Percentiles rank a stretch among this genome's conserved stretches.
Evolutionary conservation across 345 rosid species (phyloP).

Genomic region (Rhodomyrtus tomentosa): DNA sequence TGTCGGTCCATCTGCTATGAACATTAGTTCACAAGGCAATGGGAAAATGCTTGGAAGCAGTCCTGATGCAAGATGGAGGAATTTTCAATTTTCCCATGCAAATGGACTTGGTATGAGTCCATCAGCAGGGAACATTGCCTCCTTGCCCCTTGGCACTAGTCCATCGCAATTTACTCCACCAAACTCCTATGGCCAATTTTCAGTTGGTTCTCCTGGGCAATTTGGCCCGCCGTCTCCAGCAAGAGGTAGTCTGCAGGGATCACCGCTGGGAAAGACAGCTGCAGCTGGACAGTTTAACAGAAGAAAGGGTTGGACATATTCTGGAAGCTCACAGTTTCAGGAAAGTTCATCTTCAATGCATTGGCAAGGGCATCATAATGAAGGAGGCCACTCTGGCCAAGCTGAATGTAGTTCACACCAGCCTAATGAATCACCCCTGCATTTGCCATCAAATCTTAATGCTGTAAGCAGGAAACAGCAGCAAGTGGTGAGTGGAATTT

Average conservation of each 20-base stretch:
- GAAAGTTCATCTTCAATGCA: conserved; percentile 44
- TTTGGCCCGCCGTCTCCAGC: conserved; percentile 95
- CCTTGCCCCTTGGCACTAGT: conserved; percentile 91
- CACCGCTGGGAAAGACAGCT: conserved; percentile 84
- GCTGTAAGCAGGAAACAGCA: conserved; percentile 43
- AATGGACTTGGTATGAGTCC: conserved; percentile 87
- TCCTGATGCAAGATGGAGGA: conserved; percentile 82
- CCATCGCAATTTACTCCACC: conserved; percentile 98
- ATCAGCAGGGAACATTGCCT: conserved; percentile 82
- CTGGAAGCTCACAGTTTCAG: conserved; percentile 66
- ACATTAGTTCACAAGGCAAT: conserved; percentile 66
- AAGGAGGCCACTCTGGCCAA: conserved; percentile 32
- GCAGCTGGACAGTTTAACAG: conserved; percentile 70
- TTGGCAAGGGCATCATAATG: conserved; percentile 59
- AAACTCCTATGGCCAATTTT: conserved; percentile 47
- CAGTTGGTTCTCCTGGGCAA: conserved; percentile 83
- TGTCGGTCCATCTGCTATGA: conserved; percentile 71
- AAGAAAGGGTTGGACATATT: conserved; percentile 67
- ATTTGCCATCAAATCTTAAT: conserved; percentile 38
- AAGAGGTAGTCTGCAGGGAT: conserved; percentile 81
- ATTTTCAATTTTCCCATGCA: conserved; percentile 68
- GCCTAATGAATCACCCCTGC: conserved; percentile 35
- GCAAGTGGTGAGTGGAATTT: conserved; percentile 39
- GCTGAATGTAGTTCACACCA: conserved; percentile 46
- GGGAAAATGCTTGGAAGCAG: conserved; percentile 75